Evolutionary conservation across 2,329 filamentous ascomycete species (phyloP), one percentile per base, ranked within the genome.

Genomic region (Penicillium thymicola): DNA sequence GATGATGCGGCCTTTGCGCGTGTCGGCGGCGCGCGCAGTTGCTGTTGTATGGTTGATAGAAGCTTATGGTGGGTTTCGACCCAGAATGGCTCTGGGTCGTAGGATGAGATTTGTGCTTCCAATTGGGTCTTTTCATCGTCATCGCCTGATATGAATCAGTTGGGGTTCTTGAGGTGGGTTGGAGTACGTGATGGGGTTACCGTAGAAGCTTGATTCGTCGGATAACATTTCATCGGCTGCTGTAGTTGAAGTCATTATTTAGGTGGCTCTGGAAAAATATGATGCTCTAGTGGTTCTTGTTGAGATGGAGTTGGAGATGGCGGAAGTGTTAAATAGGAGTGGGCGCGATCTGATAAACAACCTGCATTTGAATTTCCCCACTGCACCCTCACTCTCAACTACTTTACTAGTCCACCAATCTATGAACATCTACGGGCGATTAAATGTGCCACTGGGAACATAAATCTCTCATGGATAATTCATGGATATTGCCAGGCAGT

Each of bases 61-160:
- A 70, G 70, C 2, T 61, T 54, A 4, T 66, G 56, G 41, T 70
- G 70, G 54, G 55, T 73, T 38, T 53, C 46, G 11, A 70, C 57
- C 78, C 80, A 83, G 79, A 83, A 87, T 37, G 71, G 65, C 13
- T 75, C 64, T 27, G 77, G 71, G 60, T 85, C 75, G 62, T 86
- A 85, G 16, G 66, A 64, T n/a, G 74, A 67, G 14, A 81, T 81
- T 44, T 80, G 78, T n/a, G 73, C 64, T 62, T 83, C 75, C 0
- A 88, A 78, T 2, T 71, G 68, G 18, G 70, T 65, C 48, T 79
- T 76, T 27, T 78, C 76, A 7, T 79, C 71, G 9, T 82, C 77
- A 54, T 85, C 81, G 50, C 87, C 87, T 89, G 61, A 3, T n/a
- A 4, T 5, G 36, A 13, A 38, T 63, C 36, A 59, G 51, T 5